Conservation (phyloP, 495 filamentous ascomycete species). For the Aspergillus sclerotioniger region DNA sequence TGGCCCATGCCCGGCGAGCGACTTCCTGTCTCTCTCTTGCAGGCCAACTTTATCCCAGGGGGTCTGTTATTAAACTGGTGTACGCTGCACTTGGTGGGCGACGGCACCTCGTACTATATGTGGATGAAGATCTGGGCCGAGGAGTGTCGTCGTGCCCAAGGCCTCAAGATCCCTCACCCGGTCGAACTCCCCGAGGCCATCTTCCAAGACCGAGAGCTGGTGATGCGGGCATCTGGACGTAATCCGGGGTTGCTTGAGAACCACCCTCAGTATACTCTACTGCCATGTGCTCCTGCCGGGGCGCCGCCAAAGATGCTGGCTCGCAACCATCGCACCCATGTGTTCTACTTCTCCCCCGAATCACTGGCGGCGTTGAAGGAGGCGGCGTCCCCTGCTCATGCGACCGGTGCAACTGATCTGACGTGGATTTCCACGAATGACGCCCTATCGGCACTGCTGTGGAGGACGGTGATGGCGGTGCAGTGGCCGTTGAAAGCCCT, state of each 20-base stretch:
- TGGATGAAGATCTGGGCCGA: slow-evolving; percentile 38
- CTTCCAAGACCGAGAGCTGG: slow-evolving; percentile 23
- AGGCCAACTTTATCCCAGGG: slow-evolving; percentile 39
- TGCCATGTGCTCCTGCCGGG: slow-evolving; percentile 30
- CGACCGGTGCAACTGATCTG: slow-evolving; percentile 25
- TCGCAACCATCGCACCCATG: slow-evolving; percentile 26
- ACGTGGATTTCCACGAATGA: slow-evolving; percentile 40
- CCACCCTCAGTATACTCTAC: slow-evolving; percentile 32
- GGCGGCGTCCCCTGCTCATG: slow-evolving; percentile 30
- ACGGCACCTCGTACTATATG: slow-evolving; percentile 30
- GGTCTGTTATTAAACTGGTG: slow-evolving; percentile 26
- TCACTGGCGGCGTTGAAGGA: slow-evolving; percentile 29
- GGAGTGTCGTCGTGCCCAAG: slow-evolving; percentile 33
- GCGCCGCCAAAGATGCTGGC: slow-evolving; percentile 32
- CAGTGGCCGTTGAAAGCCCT: slow-evolving; percentile 29
- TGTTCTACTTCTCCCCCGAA: slow-evolving; percentile 32
- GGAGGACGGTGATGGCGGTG: slow-evolving; percentile 38
- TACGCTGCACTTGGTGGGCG: slow-evolving; percentile 34
- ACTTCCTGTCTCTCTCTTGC: slow-evolving; percentile 28
- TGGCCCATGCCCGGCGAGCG: slow-evolving; percentile 31
- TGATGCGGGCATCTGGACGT: slow-evolving; percentile 26
- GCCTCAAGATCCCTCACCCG: slow-evolving; percentile 19
- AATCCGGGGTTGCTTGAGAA: slow-evolving; percentile 27
- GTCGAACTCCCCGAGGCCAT: slow-evolving; percentile 20
- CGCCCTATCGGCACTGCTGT: slow-evolving; percentile 38